Evolutionary conservation across 352 stramenopile species (phyloP), one percentile per base, ranked within the genome.

Genomic region (Pythium phragmitis): DNA sequence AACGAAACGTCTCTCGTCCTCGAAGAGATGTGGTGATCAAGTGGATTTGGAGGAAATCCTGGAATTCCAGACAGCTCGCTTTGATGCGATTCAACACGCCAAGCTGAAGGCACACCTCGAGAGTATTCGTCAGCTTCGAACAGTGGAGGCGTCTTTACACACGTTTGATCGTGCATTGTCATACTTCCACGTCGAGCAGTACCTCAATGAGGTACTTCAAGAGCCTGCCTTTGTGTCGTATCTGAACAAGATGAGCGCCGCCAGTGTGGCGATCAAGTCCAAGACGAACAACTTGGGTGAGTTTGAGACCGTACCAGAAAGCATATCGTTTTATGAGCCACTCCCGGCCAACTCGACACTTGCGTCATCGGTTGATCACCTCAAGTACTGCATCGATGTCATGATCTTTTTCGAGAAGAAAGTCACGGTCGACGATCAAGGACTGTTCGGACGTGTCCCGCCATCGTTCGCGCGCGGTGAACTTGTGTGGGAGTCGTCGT

Each of bases 341-440:
- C 53, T 89, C 0, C 73, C 82, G 9, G 47, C 75, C 5, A 75
- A 73, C 8, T 81, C 85, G 2, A 71, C 69, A 5, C 67, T 94
- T 39, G 68, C 76, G 16, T 82, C 79, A 1, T 77, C 79, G 16
- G 76, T 96, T 14, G 84, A 91, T 43, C 79, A 91, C 50, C 61
- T 96, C 19, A 92, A 93, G 61, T 92, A 90, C 45, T 91, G 79
- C 43, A 69, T 94, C 14, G 87, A 96, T 55, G 85, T 94, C 34
- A 73, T 96, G 21, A 77, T 94, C 33, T 92, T 92, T 51, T 93
- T 96, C 54, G 87, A 96, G 57, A 96, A 96, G 57, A 82, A 93
- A 46, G 82, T 93, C 11, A 92, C 84, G 5, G 47, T 91, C 23
- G 82, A 80, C 13, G 78, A 89, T 59, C 76, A 79, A 51, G 75